Percentiles rank a stretch among this genome's conserved stretches.
These are phyloP conservation scores for Epicoccum nigrum DNA, from an alignment of 2,329 filamentous ascomycete species.

Conservation along the genomic window DNA sequence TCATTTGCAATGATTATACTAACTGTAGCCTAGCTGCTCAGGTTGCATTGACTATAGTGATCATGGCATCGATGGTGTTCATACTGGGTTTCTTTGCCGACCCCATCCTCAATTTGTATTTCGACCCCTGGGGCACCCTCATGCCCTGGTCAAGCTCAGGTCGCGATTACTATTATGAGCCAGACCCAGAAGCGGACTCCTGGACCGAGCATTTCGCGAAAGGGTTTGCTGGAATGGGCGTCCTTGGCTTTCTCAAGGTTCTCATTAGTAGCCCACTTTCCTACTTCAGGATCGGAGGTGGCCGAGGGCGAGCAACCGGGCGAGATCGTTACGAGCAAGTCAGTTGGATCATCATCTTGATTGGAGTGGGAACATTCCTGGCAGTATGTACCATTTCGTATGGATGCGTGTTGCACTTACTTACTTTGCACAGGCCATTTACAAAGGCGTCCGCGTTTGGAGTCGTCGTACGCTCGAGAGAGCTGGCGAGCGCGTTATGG, in stretches of 20 bases:
- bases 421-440: constrained; percentile 67
- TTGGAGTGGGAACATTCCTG: constrained; percentile 81
- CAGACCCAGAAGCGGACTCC: constrained; percentile 51
- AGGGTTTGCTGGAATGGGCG: constrained; percentile 85
- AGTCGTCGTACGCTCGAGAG: constrained; percentile 75
- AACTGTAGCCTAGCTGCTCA: constrained; percentile 58
- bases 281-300: constrained; percentile 67
- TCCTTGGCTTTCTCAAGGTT: constrained; percentile 84
- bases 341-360: constrained; percentile 76
- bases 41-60: constrained; percentile 70
- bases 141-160: constrained; percentile 38
- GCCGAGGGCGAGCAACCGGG: constrained; percentile 67
- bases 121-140: constrained; percentile 68
- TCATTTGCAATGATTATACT: not conserved
- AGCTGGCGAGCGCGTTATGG: constrained; percentile 80
- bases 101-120: constrained; percentile 86
- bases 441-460: constrained; percentile 78
- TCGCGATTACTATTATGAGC: constrained; percentile 32
- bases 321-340: constrained; percentile 79
- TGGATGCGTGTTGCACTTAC: not conserved
- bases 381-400: constrained; percentile 61
- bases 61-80: constrained; percentile 77
- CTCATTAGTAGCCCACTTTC: constrained; percentile 77
- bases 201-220: constrained; percentile 89
- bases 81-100: constrained; percentile 89